These are phyloP conservation scores for Balakata baccata DNA, from an alignment of 345 rosid species.

Conservation along the genomic window DNA sequence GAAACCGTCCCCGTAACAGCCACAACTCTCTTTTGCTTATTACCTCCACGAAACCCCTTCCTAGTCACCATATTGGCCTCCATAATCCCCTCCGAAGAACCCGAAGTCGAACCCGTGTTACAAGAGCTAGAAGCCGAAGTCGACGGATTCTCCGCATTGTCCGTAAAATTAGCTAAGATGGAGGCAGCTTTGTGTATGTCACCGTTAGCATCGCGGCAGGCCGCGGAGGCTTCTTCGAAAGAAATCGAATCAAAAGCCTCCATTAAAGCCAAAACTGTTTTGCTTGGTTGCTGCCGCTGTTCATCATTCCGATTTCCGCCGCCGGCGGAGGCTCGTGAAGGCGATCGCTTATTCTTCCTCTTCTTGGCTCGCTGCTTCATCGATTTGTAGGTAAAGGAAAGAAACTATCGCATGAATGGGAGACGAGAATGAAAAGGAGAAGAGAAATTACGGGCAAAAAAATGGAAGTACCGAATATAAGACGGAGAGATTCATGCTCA, in stretches of 20 bases:
- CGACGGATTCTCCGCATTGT: constrained; percentile 40
- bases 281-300: constrained; percentile 16
- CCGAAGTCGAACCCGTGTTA: constrained; percentile 35
- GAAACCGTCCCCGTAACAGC: constrained; percentile 83
- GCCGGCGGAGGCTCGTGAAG: constrained; percentile 13
- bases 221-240: constrained; percentile 46
- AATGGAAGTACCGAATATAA: too few relatives aligned
- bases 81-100: constrained; percentile 33
- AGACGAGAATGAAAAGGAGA: background rate
- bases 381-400: background rate
- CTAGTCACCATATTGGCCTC: constrained; percentile 30
- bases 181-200: constrained; percentile 50
- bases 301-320: background rate
- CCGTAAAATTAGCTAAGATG: constrained; percentile 32
- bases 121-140: constrained; percentile 33
- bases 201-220: constrained; percentile 43
- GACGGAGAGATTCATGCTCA: too few relatives aligned
- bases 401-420: background rate
- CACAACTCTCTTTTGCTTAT: constrained; percentile 55
- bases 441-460: too few relatives aligned
- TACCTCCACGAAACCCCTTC: constrained; percentile 32
- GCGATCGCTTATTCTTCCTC: constrained; percentile 44
- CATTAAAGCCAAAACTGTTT: constrained; percentile 32
- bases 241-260: constrained; percentile 55
- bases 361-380: constrained; percentile 50